Base-by-base conservation (phyloP, 352 stramenopile species). In the Pythium chondricola region DNA sequence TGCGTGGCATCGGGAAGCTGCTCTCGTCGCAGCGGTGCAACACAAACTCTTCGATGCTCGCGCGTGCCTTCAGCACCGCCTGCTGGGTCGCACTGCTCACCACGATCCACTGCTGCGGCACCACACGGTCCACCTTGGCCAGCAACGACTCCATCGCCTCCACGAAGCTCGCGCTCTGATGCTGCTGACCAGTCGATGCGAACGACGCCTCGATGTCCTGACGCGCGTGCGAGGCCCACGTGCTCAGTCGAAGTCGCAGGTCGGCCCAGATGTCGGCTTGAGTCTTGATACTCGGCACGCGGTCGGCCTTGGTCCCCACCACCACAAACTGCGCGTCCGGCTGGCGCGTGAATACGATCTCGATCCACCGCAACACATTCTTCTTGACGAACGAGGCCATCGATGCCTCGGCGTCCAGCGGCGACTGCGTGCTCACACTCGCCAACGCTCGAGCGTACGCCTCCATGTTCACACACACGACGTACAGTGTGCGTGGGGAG, bases 351-450 rank as follows among this genome's bases (percentile, higher is more conserved):
- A 54, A 58, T 16, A 63, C 58, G 6, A 30, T 42, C 2, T 43
- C 48, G 27, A 63, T 52, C 48, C 55, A 63, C 4, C 55, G 47
- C n/a, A 54, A 58, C 36, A 63, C 44, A 14, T 53, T 27, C 18
- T 30, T n/a, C 1, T 22, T 22, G 22, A 63, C 48, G 22, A 63
- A 56, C 3, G 25, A 22, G 4, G 29, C 20, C 8, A 59, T 52
- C 11, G 31, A 17, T 5, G 42, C 42, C 22, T 45, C 47, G 2
- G 38, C 48, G 16, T 56, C 30, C 1, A 22, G 39, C 30, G 43
- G 22, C 1, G 27, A 39, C 21, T 43, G 30, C 10, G 22, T 29
- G 3, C 30, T 24, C 2, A 45, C 27, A 16, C 48, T 18, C 10
- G 42, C 24, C 4, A 52, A 27, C 20, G 25, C 18, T 7, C 21